Evolutionary conservation across 2,329 filamentous ascomycete genomes (phyloP).

Genomic region (Hymenoscyphus albidus): DNA sequence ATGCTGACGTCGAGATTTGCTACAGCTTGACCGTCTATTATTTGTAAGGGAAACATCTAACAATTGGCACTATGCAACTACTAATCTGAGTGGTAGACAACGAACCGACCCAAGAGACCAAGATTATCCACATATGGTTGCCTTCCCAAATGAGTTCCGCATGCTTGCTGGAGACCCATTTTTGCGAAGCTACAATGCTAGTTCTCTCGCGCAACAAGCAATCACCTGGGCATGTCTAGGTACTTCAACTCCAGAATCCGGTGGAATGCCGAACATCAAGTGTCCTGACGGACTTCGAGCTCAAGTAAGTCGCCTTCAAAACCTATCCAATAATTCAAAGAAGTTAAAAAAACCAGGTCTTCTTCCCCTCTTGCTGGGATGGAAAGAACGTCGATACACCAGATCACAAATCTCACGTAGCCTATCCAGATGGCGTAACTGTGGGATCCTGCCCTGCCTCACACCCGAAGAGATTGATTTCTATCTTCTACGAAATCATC

Average conservation of each 20-base stretch:
- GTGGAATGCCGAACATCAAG: constrained; percentile 50
- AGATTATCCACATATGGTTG: constrained; percentile 44
- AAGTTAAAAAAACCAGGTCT: background rate
- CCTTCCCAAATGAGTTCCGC: constrained; percentile 59
- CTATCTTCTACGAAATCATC: constrained; percentile 57
- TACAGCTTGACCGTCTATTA: constrained; percentile 51
- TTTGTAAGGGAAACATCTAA: constrained; percentile 35
- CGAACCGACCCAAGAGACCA: constrained; percentile 39
- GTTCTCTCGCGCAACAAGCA: constrained; percentile 44
- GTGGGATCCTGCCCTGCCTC: constrained; percentile 46
- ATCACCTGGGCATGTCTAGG: constrained; percentile 55
- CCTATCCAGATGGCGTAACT: constrained; percentile 46
- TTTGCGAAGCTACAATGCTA: constrained; percentile 46
- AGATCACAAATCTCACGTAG: constrained; percentile 55
- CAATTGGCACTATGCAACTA: background rate
- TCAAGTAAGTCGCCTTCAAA: constrained; percentile 38
- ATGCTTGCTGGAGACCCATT: constrained; percentile 61
- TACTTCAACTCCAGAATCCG: constrained; percentile 42
- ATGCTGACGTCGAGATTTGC: too few species aligned
- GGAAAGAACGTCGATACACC: constrained; percentile 51
- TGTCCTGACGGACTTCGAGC: constrained; percentile 50
- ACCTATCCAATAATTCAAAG: too few species aligned
- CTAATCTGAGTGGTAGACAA: constrained; percentile 31
- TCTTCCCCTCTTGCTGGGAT: constrained; percentile 62
- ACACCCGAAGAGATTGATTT: constrained; percentile 53